These are phyloP conservation scores for Calonectria naviculata DNA, from an alignment of 2,329 filamentous ascomycete genomes.

Conservation along the genomic window DNA sequence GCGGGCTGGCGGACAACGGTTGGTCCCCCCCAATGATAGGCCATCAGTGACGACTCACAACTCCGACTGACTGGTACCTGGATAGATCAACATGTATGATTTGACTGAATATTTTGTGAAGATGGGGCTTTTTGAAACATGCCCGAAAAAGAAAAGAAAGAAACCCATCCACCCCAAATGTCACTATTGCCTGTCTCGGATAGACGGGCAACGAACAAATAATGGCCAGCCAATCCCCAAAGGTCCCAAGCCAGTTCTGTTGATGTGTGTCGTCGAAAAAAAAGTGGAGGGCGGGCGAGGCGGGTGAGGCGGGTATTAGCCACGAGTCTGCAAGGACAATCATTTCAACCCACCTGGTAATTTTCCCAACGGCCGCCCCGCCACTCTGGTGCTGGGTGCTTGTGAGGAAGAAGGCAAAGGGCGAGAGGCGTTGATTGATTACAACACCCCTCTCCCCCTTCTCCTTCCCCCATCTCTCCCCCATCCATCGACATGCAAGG, in stretches of 20 bases:
- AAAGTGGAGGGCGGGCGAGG: slow-evolving; percentile 3
- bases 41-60: neutral
- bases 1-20: neutral
- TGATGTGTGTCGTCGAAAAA: neutral
- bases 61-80: neutral
- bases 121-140: neutral
- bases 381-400: neutral
- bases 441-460: neutral
- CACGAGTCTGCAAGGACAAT: slow-evolving; percentile 15
- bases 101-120: neutral
- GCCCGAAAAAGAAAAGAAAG: neutral
- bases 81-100: neutral
- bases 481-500: neutral
- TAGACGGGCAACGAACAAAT: neutral
- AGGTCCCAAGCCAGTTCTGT: neutral
- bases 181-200: neutral
- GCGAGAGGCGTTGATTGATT: neutral
- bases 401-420: neutral
- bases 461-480: neutral
- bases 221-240: neutral
- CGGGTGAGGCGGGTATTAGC: slow-evolving; percentile 22
- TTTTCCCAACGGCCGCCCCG: slow-evolving; percentile 13
- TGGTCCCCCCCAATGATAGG: neutral
- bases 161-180: neutral
- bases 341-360: slow-evolving; percentile 8